Conservation (phyloP, 805 yeast species). For the Torulaspora maleeae region DNA sequence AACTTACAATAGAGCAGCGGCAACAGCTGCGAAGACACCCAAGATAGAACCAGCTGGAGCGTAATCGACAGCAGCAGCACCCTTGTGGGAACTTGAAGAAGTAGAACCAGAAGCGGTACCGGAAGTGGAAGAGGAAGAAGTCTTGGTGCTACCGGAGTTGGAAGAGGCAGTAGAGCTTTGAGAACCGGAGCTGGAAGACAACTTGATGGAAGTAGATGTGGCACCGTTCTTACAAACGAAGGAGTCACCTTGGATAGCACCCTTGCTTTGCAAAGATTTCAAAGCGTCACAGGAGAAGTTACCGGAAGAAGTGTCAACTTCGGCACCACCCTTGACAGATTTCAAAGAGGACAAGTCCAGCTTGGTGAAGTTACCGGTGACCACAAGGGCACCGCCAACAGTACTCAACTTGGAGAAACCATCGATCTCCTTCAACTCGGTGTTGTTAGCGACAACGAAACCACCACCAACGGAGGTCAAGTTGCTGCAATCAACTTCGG, state of each 20-base stretch:
- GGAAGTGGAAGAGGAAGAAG: constrained; percentile 11
- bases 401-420: constrained; percentile 71
- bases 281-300: constrained; percentile 79
- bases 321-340: constrained; percentile 90
- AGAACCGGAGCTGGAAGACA: constrained; percentile 37
- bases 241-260: constrained; percentile 87
- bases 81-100: constrained; percentile 30
- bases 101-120: constrained; percentile 13
- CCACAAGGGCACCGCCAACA: constrained; percentile 83
- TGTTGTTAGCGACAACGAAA: constrained; percentile 82
- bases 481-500: constrained; percentile 60
- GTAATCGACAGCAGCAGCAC: constrained; percentile 34
- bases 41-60: constrained; percentile 41
- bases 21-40: constrained; percentile 47
- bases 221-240: constrained; percentile 69
- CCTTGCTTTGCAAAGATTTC: constrained; percentile 63
- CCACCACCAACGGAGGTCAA: constrained; percentile 87
- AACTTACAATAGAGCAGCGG: constrained; percentile 47
- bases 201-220: constrained; percentile 43
- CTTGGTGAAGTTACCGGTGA: constrained; percentile 74
- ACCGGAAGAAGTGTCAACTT: constrained; percentile 61
- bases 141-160: constrained; percentile 8
- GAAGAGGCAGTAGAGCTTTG: constrained; percentile 40
- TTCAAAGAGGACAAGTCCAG: constrained; percentile 70
- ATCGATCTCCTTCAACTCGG: constrained; percentile 55